Evolutionary conservation across 176 grass and related monocot species (phyloP), one percentile per base, ranked within the genome.

Genomic region (Pontederia paniculata): DNA sequence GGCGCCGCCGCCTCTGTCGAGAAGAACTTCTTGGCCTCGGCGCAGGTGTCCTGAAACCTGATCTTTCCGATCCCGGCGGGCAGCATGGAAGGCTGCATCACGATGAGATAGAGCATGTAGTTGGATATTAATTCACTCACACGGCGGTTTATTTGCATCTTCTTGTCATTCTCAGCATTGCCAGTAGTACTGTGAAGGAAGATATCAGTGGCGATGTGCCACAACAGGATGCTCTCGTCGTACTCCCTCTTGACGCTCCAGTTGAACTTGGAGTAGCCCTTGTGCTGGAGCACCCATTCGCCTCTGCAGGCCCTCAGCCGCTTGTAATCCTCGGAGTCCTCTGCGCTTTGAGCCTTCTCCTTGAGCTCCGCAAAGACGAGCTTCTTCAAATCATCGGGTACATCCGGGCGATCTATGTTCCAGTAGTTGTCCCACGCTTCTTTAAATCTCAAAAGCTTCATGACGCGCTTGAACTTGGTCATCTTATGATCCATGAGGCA

Each of bases 141-240:
- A 5, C 28, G 17, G 23, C 12, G 15, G 13, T 50, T 0, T 50
- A 54, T 57, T 2, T 41, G 2, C 21, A 3, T 37, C 5, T 10
- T 0, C 0, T 15, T 20, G 14, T 31, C 15, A 2, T 4, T n/a
- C 0, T 9, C 12, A n/a, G n/a, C n/a, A n/a, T n/a, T n/a, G n/a
- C n/a, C n/a, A n/a, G n/a, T n/a, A n/a, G n/a, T n/a, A n/a, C n/a
- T n/a, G n/a, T n/a, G 14, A 15, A 4, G 14, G 14, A 41, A 81
- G 28, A 78, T 48, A 37, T 69, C 65, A 9, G 66, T 78, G 0
- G 52, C 74, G 10, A 87, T 67, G 60, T 78, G 83, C 74, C 78
- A 81, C 42, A 72, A 41, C 17, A 87, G 52, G 21, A 87, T 63
- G n/a, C 66, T 69, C 28, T 59, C 63, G 0, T 79, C 62, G 8